Percentiles rank a stretch among this genome's conserved stretches.
Evolutionary conservation across 768 basidiomycete genomes (phyloP).

Genomic region (Aureoboletus auriporus): DNA sequence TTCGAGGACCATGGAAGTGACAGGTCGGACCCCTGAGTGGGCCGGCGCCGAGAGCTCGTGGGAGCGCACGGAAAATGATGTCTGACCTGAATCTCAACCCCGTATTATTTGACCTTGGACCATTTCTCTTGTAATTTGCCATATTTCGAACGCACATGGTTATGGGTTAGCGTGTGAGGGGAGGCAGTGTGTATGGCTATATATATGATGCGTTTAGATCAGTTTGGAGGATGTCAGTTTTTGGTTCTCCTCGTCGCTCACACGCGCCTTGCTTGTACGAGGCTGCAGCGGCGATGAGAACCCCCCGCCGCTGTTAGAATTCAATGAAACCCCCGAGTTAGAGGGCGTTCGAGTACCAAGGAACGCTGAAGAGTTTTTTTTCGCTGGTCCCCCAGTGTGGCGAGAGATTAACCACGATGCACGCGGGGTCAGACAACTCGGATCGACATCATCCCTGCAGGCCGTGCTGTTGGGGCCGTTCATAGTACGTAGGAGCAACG

Average conservation of each 20-base stretch:
- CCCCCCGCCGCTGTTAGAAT: slow-evolving; percentile 4
- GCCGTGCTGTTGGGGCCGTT: slow-evolving; percentile 6
- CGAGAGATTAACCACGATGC: slow-evolving; percentile 26
- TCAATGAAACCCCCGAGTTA: too few species aligned
- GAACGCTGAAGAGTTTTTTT: too few species aligned
- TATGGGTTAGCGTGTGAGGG: slow-evolving; percentile 5
- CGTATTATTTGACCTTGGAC: slow-evolving; percentile 1
- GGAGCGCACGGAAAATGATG: slow-evolving; percentile 17
- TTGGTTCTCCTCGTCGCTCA: slow-evolving; percentile 23
- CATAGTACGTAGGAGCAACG: slow-evolving; percentile 1
- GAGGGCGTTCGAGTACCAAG: too few species aligned
- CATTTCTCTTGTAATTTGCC: neutral
- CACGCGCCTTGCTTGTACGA: slow-evolving; percentile 13
- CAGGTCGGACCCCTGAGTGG: slow-evolving; percentile 29
- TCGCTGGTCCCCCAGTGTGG: neutral
- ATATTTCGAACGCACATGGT: slow-evolving; percentile 4
- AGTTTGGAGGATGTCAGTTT: slow-evolving; percentile 1
- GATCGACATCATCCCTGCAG: slow-evolving; percentile 11
- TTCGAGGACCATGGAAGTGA: slow-evolving; percentile 17
- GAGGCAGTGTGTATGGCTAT: slow-evolving; percentile 6
- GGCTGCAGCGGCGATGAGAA: slow-evolving; percentile 8
- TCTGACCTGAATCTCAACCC: neutral
- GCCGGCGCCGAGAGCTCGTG: slow-evolving; percentile 25
- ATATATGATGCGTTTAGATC: slow-evolving; percentile 4
- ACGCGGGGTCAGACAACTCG: slow-evolving; percentile 7